Percentiles rank a stretch among this genome's conserved stretches.
Conservation (phyloP, 345 rosid species). For the Erucastrum elatum region DNA sequence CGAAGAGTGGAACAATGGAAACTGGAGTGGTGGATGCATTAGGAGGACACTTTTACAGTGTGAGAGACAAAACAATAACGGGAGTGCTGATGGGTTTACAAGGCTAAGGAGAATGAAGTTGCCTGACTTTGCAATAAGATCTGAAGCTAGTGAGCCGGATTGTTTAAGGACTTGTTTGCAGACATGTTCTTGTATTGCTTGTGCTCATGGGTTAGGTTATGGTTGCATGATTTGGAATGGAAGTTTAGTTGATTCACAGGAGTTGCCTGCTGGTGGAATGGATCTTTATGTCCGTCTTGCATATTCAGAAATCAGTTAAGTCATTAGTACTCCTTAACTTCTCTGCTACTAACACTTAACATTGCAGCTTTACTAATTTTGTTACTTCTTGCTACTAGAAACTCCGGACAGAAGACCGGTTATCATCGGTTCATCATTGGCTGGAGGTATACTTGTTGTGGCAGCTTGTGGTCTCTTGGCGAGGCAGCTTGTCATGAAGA, state of each 20-base stretch:
- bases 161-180: conserved; percentile 47
- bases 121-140: conserved; percentile 47
- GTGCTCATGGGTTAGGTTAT: conserved; percentile 44
- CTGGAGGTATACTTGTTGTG: conserved; percentile 23
- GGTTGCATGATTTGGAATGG: conserved; percentile 60
- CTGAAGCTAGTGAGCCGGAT: conserved; percentile 33
- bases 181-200: conserved; percentile 58
- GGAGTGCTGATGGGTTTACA: conserved; percentile 46
- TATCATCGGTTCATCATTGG: conserved; percentile 17
- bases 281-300: conserved; percentile 51
- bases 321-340: conserved; percentile 3
- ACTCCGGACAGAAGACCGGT: conserved; percentile 18
- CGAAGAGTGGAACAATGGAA: conserved; percentile 47
- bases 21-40: conserved; percentile 56
- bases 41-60: conserved; percentile 46
- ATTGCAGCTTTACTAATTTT: neutral
- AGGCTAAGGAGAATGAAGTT: conserved; percentile 42
- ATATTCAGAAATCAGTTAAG: conserved; percentile 48
- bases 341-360: neutral
- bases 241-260: conserved; percentile 44
- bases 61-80: conserved; percentile 31
- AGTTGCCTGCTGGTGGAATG: conserved; percentile 38
- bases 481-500: conserved; percentile 16
- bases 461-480: conserved; percentile 33
- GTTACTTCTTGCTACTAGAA: neutral